phyloP scores from a whole-genome alignment of 2,329 filamentous ascomycete species.

The Diaporthe batatas region DNA sequence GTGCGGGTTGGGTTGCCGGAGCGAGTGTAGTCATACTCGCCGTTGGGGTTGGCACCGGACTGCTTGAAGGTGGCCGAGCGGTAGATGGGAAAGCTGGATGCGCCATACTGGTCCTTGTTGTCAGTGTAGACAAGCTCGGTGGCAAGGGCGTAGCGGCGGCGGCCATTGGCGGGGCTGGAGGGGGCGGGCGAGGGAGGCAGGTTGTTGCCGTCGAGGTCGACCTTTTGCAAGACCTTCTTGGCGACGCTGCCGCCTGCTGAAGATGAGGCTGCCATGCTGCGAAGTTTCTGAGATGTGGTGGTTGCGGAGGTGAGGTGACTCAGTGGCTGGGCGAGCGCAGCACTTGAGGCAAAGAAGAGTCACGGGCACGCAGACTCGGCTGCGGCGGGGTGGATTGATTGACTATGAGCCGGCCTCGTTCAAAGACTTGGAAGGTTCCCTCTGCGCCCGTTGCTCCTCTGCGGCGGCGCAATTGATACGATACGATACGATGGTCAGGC shows the following conservation, averaged over 20 bases:
- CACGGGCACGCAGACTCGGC: conserved; percentile 18
- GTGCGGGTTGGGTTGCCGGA: conserved; percentile 97
- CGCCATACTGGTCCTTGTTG: conserved; percentile 95
- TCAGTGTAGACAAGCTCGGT: conserved; percentile 98
- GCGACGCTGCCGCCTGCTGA: conserved; percentile 30
- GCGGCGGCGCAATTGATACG: neutral
- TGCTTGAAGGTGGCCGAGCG: conserved; percentile 99
- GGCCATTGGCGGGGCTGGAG: conserved; percentile 87
- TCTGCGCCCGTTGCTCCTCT: neutral
- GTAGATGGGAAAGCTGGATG: conserved; percentile 97
- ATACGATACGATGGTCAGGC: neutral
- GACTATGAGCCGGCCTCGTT: conserved; percentile 4
- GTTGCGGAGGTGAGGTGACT: conserved; percentile 2
- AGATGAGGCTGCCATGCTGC: conserved; percentile 32
- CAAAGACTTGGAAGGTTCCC: neutral
- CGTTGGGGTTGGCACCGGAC: conserved; percentile 80
- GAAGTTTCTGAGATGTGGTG: conserved; percentile 1
- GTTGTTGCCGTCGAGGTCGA: conserved; percentile 86
- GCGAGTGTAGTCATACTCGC: conserved; percentile 98
- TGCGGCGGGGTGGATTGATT: conserved; percentile 25
- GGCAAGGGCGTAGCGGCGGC: conserved; percentile 88
- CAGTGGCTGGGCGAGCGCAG: conserved; percentile 7
- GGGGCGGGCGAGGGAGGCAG: conserved; percentile 93
- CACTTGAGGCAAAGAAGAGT: too few species aligned
- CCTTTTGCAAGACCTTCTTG: conserved; percentile 65